These are phyloP conservation scores for Picea glauca DNA, from an alignment of 75 land plant genomes.

Conservation along the genomic window DNA sequence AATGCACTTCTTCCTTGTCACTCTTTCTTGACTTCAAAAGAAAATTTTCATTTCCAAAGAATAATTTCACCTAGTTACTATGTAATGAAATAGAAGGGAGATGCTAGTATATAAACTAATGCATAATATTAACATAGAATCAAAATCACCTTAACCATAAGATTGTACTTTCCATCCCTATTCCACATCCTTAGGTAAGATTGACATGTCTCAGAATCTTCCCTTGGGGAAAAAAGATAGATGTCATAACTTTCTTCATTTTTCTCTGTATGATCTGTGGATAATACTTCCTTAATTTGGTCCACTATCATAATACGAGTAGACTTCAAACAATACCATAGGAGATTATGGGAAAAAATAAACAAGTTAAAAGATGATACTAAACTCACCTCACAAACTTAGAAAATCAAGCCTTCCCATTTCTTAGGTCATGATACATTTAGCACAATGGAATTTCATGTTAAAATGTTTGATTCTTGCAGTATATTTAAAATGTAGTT, in stretches of 20 bases:
- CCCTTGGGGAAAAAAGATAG: too few species aligned
- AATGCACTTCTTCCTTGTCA: not conserved
- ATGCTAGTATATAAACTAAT: not conserved
- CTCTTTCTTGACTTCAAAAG: not conserved
- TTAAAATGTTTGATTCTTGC: not conserved
- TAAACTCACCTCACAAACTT: not conserved
- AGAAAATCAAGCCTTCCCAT: not conserved
- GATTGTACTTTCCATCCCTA: too few species aligned
- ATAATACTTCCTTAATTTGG: constrained; percentile 26
- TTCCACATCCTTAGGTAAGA: too few species aligned
- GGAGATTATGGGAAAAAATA: not conserved
- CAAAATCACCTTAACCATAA: too few species aligned
- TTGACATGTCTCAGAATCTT: too few species aligned
- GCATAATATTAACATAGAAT: too few species aligned
- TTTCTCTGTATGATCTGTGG: not conserved
- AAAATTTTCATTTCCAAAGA: not conserved
- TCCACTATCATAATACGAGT: constrained; percentile 18
- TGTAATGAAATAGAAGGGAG: not conserved
- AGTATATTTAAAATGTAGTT: constrained; percentile 35
- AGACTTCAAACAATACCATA: constrained; percentile 18
- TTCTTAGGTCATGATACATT: not conserved
- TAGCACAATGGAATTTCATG: not conserved
- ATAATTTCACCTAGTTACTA: not conserved
- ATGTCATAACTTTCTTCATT: too few species aligned
- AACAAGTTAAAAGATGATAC: not conserved